Percentiles rank a stretch among this genome's conserved stretches.
Conservation (phyloP, 129 eudicot genomes). For the Arctium minus region DNA sequence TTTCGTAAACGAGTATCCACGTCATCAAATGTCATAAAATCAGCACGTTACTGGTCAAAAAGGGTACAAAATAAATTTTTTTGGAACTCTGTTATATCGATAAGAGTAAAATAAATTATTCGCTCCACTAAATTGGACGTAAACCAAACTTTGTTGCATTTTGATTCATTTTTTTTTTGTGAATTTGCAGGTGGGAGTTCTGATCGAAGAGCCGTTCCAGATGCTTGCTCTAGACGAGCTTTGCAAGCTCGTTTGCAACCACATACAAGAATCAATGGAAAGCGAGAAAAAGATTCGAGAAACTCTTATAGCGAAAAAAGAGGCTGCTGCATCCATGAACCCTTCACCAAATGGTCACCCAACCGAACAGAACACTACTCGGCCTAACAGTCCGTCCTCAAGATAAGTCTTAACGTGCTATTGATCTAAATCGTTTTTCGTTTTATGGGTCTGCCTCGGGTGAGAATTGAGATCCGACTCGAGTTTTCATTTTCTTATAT, state of each 20-base stretch:
- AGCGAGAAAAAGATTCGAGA: conserved; percentile 53
- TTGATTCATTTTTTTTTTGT: neutral
- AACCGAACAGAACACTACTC: conserved; percentile 16
- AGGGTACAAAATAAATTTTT: neutral
- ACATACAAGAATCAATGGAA: conserved; percentile 52
- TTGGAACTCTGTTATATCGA: neutral
- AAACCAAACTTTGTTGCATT: neutral
- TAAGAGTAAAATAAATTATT: neutral
- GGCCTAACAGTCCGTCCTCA: conserved; percentile 17
- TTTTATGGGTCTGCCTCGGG: neutral
- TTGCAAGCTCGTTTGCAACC: conserved; percentile 41
- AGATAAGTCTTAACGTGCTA: conserved; percentile 17
- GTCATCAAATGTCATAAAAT: neutral
- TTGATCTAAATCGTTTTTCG: neutral
- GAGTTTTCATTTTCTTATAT: neutral
- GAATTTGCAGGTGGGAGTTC: conserved; percentile 87
- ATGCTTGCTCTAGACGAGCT: conserved; percentile 93
- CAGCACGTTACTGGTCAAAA: neutral
- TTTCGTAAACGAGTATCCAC: neutral
- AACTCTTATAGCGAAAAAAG: conserved; percentile 46
- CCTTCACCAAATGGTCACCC: conserved; percentile 69
- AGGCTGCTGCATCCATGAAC: conserved; percentile 15
- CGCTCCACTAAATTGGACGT: too few species aligned
- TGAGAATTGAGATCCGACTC: neutral
- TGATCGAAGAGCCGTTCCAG: conserved; percentile 95